phyloP scores from a whole-genome alignment of 768 basidiomycete species.

The Daedalea quercina region DNA sequence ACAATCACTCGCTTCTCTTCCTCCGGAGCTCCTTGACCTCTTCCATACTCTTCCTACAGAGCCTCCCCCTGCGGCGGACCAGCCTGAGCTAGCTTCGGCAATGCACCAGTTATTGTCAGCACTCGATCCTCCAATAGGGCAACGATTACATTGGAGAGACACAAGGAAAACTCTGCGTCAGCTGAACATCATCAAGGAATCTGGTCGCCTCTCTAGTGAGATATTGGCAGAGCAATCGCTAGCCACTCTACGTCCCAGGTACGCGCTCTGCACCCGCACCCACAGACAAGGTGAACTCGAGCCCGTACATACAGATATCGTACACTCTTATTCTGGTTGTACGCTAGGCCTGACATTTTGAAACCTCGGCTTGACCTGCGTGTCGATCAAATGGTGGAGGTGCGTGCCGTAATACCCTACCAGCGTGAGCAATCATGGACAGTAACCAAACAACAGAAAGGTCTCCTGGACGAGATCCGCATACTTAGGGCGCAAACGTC shows the following conservation, averaged over 20 bases:
- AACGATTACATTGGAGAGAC: constrained; percentile 95
- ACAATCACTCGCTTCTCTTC: constrained; percentile 37
- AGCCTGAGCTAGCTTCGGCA: constrained; percentile 52
- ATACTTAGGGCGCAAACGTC: constrained; percentile 33
- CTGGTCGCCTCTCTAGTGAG: constrained; percentile 57
- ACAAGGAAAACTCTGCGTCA: constrained; percentile 84
- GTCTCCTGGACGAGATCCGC: constrained; percentile 75
- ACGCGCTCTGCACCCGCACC: too few species aligned
- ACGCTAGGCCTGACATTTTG: constrained; percentile 59
- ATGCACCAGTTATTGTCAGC: constrained; percentile 58
- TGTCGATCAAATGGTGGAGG: constrained; percentile 87
- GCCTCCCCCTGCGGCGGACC: constrained; percentile 46
- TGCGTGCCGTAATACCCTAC: constrained; percentile 25
- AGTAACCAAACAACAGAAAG: constrained; percentile 52
- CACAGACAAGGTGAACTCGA: not conserved
- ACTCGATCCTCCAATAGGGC: constrained; percentile 69
- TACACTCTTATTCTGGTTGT: constrained; percentile 88
- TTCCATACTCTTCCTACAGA: constrained; percentile 53
- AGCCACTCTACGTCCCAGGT: constrained; percentile 45
- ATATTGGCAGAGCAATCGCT: constrained; percentile 58
- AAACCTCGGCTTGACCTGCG: constrained; percentile 67
- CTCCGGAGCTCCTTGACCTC: constrained; percentile 39
- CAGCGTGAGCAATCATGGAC: not conserved
- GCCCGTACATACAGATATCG: constrained; percentile 56
- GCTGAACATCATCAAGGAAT: constrained; percentile 70